phyloP scores from a whole-genome alignment of 1,139 yeast species.

The Zygosaccharomyces sapae region DNA sequence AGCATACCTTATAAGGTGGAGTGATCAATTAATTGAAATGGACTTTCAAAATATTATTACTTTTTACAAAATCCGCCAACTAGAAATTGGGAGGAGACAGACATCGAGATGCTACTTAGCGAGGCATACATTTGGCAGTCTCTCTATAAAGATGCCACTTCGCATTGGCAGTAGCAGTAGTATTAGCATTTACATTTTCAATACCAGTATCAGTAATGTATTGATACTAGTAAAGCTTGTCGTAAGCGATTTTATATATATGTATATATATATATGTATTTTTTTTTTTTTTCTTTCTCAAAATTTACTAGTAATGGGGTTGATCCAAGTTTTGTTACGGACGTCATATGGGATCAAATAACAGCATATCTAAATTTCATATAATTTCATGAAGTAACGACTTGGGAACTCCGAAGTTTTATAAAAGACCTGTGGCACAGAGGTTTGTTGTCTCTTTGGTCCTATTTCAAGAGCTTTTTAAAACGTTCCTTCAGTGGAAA shows the following conservation, averaged over 20 bases:
- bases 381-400: background rate
- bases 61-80: slow-evolving; percentile 90
- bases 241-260: too few species aligned
- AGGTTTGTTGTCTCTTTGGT: background rate
- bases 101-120: slow-evolving; percentile 83
- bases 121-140: slow-evolving; percentile 98
- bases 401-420: background rate
- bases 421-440: too few species aligned
- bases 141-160: slow-evolving; percentile 80
- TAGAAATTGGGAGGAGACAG: slow-evolving; percentile 77
- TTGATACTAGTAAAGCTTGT: background rate
- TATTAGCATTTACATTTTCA: background rate
- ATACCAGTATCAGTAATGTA: too few species aligned
- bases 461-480: background rate
- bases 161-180: slow-evolving; percentile 49
- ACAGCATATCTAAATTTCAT: background rate
- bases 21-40: slow-evolving; percentile 70
- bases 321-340: too few species aligned
- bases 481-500: background rate
- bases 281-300: background rate
- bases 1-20: slow-evolving; percentile 89
- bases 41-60: slow-evolving; percentile 93
- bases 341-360: background rate
- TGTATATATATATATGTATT: slow-evolving; percentile 1
- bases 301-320: background rate